Base-by-base conservation (phyloP, 2,329 filamentous ascomycete species). In the Cordyceps tenuipes region DNA sequence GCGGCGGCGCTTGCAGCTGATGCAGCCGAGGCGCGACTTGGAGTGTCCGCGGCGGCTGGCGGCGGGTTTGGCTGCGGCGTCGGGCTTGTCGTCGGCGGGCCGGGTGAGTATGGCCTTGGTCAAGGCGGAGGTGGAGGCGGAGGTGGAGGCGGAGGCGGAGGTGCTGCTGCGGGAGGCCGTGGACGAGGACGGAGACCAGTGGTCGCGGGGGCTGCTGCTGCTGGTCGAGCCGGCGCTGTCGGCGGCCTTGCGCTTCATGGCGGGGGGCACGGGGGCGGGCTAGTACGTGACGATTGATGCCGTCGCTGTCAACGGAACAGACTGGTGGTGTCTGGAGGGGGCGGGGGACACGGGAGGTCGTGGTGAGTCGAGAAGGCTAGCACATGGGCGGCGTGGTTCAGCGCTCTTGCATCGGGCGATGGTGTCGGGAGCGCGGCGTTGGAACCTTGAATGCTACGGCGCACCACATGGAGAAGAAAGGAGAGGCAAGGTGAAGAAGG, bases 1-100 rank as follows among this genome's bases (percentile, higher is more conserved):
- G 19, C 68, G 65, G 23, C 68, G 62, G 5, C 68, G 63, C 58
- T 70, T 71, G 64, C 69, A 71, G 59, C 69, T 70, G 59, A 71
- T 67, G 66, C 69, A 72, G 59, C 70, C 69, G 12, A 70, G 66
- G 8, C 69, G 68, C 13, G 69, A 71, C 61, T 68, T 68, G 62
- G 64, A 66, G 60, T 69, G 68, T 10, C 67, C 64, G 15, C 66
- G 65, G 41, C 58, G 52, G 21, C 58, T 34, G 29, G 29, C 15
- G 26, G 23, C 8, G 8, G 44, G 29, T 21, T 56, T 55, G 10
- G 13, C 39, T 34, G 36, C 21, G 23, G 13, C 10, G 55, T 3
- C 47, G 31, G 54, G 4, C 12, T 48, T 48, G 39, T n/a, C 29
- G 23, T 17, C 23, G 47, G 23, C 44, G 23, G 47, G 23, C 47